Base-by-base conservation (phyloP, 768 basidiomycete genomes). In the Antrodiella citrinella region DNA sequence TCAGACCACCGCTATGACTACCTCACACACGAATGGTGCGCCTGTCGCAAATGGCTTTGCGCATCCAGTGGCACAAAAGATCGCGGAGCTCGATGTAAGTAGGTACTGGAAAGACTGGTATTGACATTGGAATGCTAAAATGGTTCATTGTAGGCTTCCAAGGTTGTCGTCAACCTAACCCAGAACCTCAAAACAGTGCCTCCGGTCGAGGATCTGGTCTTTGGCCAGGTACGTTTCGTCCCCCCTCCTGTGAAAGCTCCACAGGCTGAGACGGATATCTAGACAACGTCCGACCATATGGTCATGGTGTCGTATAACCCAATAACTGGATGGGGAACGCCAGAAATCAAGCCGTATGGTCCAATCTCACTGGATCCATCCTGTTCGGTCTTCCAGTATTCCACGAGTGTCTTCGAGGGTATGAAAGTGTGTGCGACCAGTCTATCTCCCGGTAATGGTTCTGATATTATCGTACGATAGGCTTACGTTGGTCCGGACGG, bases 231-330 rank as follows among this genome's bases (percentile, higher is more conserved):
- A 54, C 51, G 71, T 63, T 13, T 18, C 22, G 2, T 20, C 22
- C 25, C 21, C 19, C 26, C 4, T 44, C 10, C 3, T n/a, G 21
- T 47, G 40, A 43, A 25, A 19, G 19, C 24, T 9, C 19, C 20
- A 19, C 4, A 18, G 11, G 44, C 24, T 45, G 11, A 20, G 41
- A 53, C 39, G n/a, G 24, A 12, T 30, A 24, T 19, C 11, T 54
- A 84, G 81, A 66, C 69, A n/a, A 73, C 77, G 61, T 80, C 79
- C 3, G 87, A 92, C 66, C 86, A 92, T 64, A 91, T 91, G 86
- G 73, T 86, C 24, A 65, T 82, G 26, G 69, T 75, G 20, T 71
- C 73, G n/a, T 87, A 80, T 67, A 72, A 82, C 45, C 81, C 83
- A 0, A 55, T 62, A 15, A 71, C 65, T 3, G 86, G 87, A 9